Base-by-base conservation (phyloP, 768 basidiomycete species). In the Pleurotus salmoneostramineus region DNA sequence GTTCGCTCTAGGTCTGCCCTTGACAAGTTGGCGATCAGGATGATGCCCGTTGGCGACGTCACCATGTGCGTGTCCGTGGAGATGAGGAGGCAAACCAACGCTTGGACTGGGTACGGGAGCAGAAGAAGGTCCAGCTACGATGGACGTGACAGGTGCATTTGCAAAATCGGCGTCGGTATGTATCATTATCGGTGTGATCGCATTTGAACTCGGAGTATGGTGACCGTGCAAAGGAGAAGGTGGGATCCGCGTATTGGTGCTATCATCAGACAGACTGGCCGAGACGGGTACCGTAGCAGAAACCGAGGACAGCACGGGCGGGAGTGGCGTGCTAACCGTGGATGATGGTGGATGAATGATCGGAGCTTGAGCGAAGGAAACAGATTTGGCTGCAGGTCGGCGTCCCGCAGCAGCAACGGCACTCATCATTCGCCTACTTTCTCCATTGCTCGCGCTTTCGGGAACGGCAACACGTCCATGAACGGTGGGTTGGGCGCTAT, bases 1-100 rank as follows among this genome's bases (percentile, higher is more conserved):
- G 61, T 78, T 84, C 55, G 88, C 89, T 62, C 91, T 78, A 44
- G 86, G 89, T 36, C 91, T 78, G 37, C 77, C 69, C 63, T 75
- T 75, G 10, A 70, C 61, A 31, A 66, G 62, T 8, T 61, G 56
- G 7, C 71, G 12, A 61, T 59, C 61, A 67, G 61, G 12, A 11
- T 27, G n/a, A 15, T 50, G 32, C 6, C 45, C 47, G 3, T n/a
- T 17, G n/a, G 10, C 14, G 10, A 47, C 27, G 21, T 17, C 14
- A 44, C 31, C 8, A 11, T 32, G 55, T 35, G 14, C 44, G 17
- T 27, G 42, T 10, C 55, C 55, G n/a, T 45, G 55, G 31, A 17
- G 7, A 11, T 32, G 37, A 10, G 44, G 44, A 31, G 60, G 50
- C 12, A 49, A 12, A 10, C 7, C 48, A 11, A 49, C 48, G 4